A percentile compares a stretch with the other conserved stretches of the same genome.
Evolutionary conservation across 805 yeast species (phyloP).

Genomic region (Hanseniaspora meyeri): DNA sequence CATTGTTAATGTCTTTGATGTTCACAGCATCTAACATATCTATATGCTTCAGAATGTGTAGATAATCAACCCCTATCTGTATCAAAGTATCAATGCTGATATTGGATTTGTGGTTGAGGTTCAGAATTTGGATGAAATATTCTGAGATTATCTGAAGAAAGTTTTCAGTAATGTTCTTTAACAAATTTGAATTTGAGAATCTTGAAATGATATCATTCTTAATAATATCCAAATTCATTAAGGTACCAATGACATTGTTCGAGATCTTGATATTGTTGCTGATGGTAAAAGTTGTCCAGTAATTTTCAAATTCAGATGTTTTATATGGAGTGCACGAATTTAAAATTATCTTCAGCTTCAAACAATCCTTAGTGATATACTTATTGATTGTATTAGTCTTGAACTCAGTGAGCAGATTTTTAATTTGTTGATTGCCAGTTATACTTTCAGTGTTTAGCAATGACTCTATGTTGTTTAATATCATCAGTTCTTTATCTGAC

Average conservation of each 20-base stretch:
- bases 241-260: background rate
- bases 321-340: constrained; percentile 4
- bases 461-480: constrained; percentile 2
- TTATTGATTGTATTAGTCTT: background rate
- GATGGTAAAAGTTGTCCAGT: constrained; percentile 10
- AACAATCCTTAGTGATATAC: constrained; percentile 4
- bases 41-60: background rate
- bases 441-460: background rate
- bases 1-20: background rate
- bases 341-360: constrained; percentile 1
- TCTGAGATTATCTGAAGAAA: constrained; percentile 1
- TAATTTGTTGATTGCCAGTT: background rate
- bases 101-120: background rate
- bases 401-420: background rate
- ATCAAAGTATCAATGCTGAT: constrained; percentile 1
- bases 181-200: background rate
- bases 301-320: background rate
- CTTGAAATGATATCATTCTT: constrained; percentile 2
- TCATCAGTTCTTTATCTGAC: background rate
- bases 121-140: constrained; percentile 3
- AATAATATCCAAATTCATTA: constrained; percentile 5
- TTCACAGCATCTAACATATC: background rate
- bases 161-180: background rate
- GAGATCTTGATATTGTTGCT: background rate
- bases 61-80: constrained; percentile 10